phyloP scores from a whole-genome alignment of 495 filamentous ascomycete genomes.

The Talaromyces liani region DNA sequence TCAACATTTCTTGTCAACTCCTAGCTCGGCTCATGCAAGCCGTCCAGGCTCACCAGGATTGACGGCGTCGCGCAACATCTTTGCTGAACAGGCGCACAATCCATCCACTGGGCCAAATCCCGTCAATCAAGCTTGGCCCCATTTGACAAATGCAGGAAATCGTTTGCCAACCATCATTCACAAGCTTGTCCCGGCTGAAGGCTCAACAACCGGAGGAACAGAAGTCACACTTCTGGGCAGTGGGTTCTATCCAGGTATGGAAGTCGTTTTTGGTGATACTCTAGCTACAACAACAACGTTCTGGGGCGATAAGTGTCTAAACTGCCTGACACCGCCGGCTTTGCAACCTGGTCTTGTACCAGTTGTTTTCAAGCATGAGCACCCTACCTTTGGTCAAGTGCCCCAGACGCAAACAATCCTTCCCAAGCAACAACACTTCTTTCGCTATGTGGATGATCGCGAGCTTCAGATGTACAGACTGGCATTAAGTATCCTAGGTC shows the following conservation, averaged over 20 bases:
- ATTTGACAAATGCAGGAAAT: conserved; percentile 30
- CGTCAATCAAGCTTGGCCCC: conserved; percentile 33
- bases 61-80: conserved; percentile 35
- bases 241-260: conserved; percentile 70
- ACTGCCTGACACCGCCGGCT: conserved; percentile 75
- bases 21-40: conserved; percentile 53
- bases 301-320: conserved; percentile 76
- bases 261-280: conserved; percentile 78
- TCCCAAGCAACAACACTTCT: conserved; percentile 52
- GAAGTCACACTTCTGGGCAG: conserved; percentile 79
- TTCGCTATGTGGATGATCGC: conserved; percentile 73
- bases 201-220: conserved; percentile 71
- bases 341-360: conserved; percentile 60
- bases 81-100: conserved; percentile 30
- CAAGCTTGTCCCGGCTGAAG: conserved; percentile 75
- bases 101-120: conserved; percentile 23
- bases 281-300: conserved; percentile 73
- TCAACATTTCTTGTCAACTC: conserved; percentile 56
- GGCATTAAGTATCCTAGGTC: conserved; percentile 39
- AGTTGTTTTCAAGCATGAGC: conserved; percentile 63
- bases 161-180: conserved; percentile 53
- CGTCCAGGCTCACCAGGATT: conserved; percentile 35
- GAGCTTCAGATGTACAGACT: conserved; percentile 57
- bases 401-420: conserved; percentile 37
- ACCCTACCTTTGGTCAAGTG: conserved; percentile 41